A percentile compares a stretch with the other conserved stretches of the same genome.
phyloP scores from a whole-genome alignment of 2,329 filamentous ascomycete species.

The Clonostachys sp. region DNA sequence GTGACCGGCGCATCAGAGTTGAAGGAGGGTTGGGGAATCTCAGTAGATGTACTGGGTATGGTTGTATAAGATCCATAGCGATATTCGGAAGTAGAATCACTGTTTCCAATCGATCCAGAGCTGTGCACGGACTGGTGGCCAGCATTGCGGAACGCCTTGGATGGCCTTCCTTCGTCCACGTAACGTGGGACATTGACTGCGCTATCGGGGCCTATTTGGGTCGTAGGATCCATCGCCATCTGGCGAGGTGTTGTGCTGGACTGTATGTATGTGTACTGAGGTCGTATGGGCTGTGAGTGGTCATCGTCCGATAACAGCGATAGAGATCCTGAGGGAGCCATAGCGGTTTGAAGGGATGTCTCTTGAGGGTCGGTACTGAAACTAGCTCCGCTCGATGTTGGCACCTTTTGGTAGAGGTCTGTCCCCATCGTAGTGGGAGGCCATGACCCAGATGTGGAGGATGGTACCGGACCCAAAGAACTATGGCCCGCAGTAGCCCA shows the following conservation, averaged over 20 bases:
- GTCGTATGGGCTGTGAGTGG: slow-evolving; percentile 39
- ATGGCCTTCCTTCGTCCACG: slow-evolving; percentile 50
- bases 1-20: slow-evolving; percentile 20
- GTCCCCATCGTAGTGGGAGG: slow-evolving; percentile 40
- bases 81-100: slow-evolving; percentile 48
- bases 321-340: slow-evolving; percentile 46
- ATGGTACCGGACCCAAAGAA: slow-evolving; percentile 42
- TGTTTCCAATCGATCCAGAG: slow-evolving; percentile 39
- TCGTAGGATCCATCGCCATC: slow-evolving; percentile 32
- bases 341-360: slow-evolving; percentile 45
- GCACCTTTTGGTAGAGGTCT: slow-evolving; percentile 49
- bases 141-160: slow-evolving; percentile 51
- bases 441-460: slow-evolving; percentile 39
- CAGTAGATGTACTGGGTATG: slow-evolving; percentile 18
- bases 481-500: slow-evolving; percentile 44
- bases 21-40: slow-evolving; percentile 22
- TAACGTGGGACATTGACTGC: slow-evolving; percentile 51
- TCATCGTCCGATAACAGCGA: slow-evolving; percentile 44
- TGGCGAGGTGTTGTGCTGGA: slow-evolving; percentile 45
- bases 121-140: slow-evolving; percentile 51
- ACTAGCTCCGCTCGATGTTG: slow-evolving; percentile 39
- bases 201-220: slow-evolving; percentile 31
- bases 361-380: slow-evolving; percentile 50
- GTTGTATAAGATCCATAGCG: slow-evolving; percentile 44
- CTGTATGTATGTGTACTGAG: slow-evolving; percentile 51